These are phyloP conservation scores for Phytophthora boehmeriae DNA, from an alignment of 352 stramenopile genomes.

Conservation along the genomic window DNA sequence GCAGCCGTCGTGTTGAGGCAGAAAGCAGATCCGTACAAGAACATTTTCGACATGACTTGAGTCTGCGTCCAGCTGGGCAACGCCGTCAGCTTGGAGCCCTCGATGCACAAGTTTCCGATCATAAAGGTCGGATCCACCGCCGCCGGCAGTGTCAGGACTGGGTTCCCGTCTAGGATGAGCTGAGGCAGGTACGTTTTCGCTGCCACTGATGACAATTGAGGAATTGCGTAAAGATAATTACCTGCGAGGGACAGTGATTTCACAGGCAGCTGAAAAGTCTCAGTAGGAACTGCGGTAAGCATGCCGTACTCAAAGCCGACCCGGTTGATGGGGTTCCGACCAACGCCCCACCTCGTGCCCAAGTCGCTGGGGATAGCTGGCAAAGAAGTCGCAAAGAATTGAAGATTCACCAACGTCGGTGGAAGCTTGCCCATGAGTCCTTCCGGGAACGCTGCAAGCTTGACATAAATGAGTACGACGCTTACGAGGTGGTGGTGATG, in stretches of 20 bases:
- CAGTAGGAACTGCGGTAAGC: conserved; percentile 11
- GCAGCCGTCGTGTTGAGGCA: conserved; percentile 14
- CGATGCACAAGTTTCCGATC: conserved; percentile 29
- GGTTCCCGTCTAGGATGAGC: conserved; percentile 22
- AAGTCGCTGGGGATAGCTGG: conserved; percentile 18
- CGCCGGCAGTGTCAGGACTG: conserved; percentile 13
- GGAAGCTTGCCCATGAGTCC: conserved; percentile 21
- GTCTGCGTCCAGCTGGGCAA: conserved; percentile 24
- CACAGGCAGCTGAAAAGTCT: conserved; percentile 29
- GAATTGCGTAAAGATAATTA: conserved; percentile 23
- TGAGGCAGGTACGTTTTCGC: conserved; percentile 20
- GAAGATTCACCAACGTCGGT: conserved; percentile 15
- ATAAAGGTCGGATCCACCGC: conserved; percentile 23
- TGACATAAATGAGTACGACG: conserved; percentile 19
- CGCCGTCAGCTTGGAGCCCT: conserved; percentile 18
- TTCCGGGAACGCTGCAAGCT: conserved; percentile 18
- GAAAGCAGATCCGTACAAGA: conserved; percentile 24
- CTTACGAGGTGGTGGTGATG: conserved; percentile 19
- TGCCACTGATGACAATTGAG: conserved; percentile 5
- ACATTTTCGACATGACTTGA: conserved; percentile 23
- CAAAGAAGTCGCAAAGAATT: conserved; percentile 27
- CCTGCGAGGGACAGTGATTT: conserved; percentile 21
- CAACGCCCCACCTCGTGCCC: conserved; percentile 21
- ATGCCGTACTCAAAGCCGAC: conserved; percentile 35
- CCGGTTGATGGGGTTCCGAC: conserved; percentile 10